A percentile compares a stretch with the other conserved stretches of the same genome.
phyloP scores from a whole-genome alignment of 768 basidiomycete genomes.

The Kwoniella mangroviensis region DNA sequence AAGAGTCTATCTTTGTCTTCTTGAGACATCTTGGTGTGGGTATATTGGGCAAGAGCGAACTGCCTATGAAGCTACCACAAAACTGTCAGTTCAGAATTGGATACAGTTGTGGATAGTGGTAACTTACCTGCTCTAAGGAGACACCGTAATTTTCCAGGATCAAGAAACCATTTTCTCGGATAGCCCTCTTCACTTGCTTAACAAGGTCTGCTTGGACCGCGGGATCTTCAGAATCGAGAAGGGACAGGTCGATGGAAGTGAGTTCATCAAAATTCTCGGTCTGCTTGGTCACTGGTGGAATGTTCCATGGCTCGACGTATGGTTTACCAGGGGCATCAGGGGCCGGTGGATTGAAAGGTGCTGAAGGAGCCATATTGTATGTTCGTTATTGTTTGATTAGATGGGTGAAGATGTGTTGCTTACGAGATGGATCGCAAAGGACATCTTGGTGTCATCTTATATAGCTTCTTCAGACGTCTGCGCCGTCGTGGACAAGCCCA shows the following conservation, averaged over 20 bases:
- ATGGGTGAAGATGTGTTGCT: background rate
- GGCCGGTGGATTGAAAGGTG: conserved; percentile 36
- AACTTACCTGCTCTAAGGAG: conserved; percentile 35
- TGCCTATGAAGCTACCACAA: conserved; percentile 38
- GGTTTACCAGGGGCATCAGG: conserved; percentile 33
- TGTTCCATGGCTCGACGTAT: conserved; percentile 29
- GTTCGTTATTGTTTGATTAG: background rate
- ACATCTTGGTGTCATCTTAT: background rate
- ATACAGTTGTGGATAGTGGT: background rate
- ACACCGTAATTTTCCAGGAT: conserved; percentile 45
- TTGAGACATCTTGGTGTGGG: conserved; percentile 35
- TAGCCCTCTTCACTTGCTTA: conserved; percentile 27
- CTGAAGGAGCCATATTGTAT: conserved; percentile 6
- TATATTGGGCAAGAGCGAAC: conserved; percentile 40
- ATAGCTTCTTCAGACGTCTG: background rate
- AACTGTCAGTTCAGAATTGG: background rate
- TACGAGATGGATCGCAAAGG: background rate
- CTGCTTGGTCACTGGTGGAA: conserved; percentile 37
- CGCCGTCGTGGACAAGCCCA: background rate
- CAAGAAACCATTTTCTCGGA: conserved; percentile 43
- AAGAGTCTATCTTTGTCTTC: conserved; percentile 41
- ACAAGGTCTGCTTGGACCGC: conserved; percentile 30
- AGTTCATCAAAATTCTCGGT: conserved; percentile 36
- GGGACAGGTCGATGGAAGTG: conserved; percentile 32
- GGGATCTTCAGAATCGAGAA: conserved; percentile 40